These are phyloP conservation scores for Orbilia blumenaviensis DNA, from an alignment of 2,329 filamentous ascomycete genomes.

Conservation along the genomic window DNA sequence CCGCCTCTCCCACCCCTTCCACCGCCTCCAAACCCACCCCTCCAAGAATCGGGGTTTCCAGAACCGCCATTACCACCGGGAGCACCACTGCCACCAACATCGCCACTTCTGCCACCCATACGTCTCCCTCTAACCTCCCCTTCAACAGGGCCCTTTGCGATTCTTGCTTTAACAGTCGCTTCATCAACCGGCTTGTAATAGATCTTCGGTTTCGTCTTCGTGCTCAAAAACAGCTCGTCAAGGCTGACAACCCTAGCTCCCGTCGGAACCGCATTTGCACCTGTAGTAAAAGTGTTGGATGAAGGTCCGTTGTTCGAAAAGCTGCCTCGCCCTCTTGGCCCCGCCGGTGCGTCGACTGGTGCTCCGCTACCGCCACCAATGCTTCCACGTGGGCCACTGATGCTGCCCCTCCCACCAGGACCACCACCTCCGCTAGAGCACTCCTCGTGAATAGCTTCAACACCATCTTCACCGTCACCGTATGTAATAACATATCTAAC, in stretches of 20 bases:
- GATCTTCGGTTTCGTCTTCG: constrained; percentile 57
- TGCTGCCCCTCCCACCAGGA: neutral
- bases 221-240: constrained; percentile 57
- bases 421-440: constrained; percentile 2
- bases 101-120: constrained; percentile 7
- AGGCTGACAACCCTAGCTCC: constrained; percentile 53
- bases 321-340: constrained; percentile 31
- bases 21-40: constrained; percentile 27
- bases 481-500: constrained; percentile 79
- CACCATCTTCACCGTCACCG: constrained; percentile 32
- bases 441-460: constrained; percentile 47
- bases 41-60: constrained; percentile 27
- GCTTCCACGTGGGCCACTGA: neutral
- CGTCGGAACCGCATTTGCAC: constrained; percentile 1
- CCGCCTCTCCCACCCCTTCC: constrained; percentile 34
- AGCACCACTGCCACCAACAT: neutral
- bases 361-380: neutral
- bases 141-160: constrained; percentile 54
- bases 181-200: constrained; percentile 57
- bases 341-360: constrained; percentile 27
- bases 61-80: neutral
- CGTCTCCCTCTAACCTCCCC: constrained; percentile 44
- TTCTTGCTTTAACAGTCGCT: constrained; percentile 54
- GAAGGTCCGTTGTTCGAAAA: constrained; percentile 17
- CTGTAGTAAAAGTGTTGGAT: neutral